Evolutionary conservation across 352 stramenopile genomes (phyloP).

Genomic region (Phytopythium kandeliae): DNA sequence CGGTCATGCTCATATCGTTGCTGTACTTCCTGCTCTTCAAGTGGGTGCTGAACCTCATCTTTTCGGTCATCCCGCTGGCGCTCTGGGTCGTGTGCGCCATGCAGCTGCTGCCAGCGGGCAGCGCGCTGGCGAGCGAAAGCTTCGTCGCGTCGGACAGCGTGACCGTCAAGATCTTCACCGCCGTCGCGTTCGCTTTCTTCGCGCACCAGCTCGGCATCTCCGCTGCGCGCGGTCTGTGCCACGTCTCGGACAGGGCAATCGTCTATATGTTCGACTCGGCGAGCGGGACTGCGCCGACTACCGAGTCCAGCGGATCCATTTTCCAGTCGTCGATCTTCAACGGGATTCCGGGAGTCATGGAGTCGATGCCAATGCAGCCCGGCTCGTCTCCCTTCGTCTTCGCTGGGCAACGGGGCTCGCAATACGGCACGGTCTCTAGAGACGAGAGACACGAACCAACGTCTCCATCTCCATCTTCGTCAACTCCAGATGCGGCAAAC

Average conservation of each 20-base stretch:
- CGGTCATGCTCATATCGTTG: constrained; percentile 59
- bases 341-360: background rate
- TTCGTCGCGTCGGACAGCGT: constrained; percentile 15
- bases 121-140: constrained; percentile 8
- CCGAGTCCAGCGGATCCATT: constrained; percentile 5
- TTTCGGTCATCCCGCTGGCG: constrained; percentile 35
- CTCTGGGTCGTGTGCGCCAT: constrained; percentile 37
- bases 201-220: constrained; percentile 54
- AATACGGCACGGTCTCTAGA: background rate
- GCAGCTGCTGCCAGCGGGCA: constrained; percentile 28
- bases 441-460: background rate
- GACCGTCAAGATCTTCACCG: constrained; percentile 26
- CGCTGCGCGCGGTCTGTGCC: constrained; percentile 27
- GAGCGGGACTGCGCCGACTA: background rate
- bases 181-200: constrained; percentile 50
- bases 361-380: constrained; percentile 5
- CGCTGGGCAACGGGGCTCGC: background rate
- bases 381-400: background rate
- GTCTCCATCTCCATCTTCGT: background rate
- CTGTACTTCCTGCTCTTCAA: constrained; percentile 74
- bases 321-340: constrained; percentile 3
- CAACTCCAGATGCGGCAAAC: background rate
- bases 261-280: constrained; percentile 26
- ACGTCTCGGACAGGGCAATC: constrained; percentile 42
- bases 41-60: constrained; percentile 51